These are phyloP conservation scores for Lathyrus aphaca DNA, from an alignment of 306 rosid genomes.

Conservation along the genomic window DNA sequence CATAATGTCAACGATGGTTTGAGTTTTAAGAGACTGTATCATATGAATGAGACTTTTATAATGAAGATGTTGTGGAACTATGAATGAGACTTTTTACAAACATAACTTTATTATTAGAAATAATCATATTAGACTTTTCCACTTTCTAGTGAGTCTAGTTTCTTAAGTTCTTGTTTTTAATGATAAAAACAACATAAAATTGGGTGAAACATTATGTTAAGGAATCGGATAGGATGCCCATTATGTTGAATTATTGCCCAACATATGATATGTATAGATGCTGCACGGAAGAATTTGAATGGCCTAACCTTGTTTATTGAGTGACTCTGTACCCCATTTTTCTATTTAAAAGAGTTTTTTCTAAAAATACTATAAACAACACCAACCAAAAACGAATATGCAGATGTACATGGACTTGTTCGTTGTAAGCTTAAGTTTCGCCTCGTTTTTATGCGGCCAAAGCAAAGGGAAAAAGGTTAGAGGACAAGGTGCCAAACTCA, in stretches of 20 bases:
- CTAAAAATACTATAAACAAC: constrained; percentile 18
- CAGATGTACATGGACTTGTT: constrained; percentile 7
- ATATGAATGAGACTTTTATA: no score
- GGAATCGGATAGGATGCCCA: constrained; percentile 45
- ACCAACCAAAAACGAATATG: constrained; percentile 35
- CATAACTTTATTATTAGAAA: background rate
- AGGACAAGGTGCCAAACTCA: constrained; percentile 43
- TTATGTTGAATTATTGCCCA: constrained; percentile 33
- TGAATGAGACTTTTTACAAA: background rate
- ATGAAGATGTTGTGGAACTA: no score
- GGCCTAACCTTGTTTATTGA: constrained; percentile 32
- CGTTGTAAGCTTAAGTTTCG: constrained; percentile 5
- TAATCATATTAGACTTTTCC: background rate
- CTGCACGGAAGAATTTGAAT: constrained; percentile 43
- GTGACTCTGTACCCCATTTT: constrained; percentile 23
- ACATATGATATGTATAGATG: constrained; percentile 25
- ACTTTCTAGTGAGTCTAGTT: background rate
- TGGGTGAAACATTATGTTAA: constrained; percentile 17
- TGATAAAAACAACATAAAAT: background rate
- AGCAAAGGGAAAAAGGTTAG: constrained; percentile 7
- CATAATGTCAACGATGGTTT: no score
- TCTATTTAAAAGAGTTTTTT: background rate
- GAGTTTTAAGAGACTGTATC: no score
- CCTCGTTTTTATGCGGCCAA: background rate
- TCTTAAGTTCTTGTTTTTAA: constrained; percentile 2